phyloP scores from a whole-genome alignment of 768 basidiomycete species.

The Hygrocybe punicea region DNA sequence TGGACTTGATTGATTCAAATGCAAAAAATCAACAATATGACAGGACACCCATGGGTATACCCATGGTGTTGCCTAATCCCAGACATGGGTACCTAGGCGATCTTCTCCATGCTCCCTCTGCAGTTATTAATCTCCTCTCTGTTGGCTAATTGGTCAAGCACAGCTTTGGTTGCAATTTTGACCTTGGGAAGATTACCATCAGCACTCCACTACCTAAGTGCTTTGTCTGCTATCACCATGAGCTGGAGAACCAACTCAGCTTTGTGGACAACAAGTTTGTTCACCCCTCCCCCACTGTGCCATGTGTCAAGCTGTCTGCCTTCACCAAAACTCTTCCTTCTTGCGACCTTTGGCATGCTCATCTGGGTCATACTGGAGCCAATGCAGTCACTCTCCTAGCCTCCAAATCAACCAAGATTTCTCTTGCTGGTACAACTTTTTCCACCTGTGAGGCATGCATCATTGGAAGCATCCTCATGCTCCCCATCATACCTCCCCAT shows the following conservation, averaged over 20 bases:
- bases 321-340: conserved; percentile 4
- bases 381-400: too few species aligned
- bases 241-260: conserved; percentile 1
- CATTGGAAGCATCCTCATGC: conserved; percentile 23
- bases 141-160: conserved; percentile 18
- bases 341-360: conserved; percentile 17
- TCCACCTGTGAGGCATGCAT: conserved; percentile 21
- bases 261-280: conserved; percentile 19
- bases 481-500: not conserved
- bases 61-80: too few species aligned
- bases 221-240: not conserved
- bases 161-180: conserved; percentile 3
- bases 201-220: too few species aligned
- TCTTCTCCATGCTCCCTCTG: not conserved
- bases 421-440: conserved; percentile 7
- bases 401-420: conserved; percentile 15
- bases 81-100: not conserved
- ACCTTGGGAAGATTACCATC: too few species aligned
- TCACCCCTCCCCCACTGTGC: not conserved
- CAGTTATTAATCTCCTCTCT: conserved; percentile 18
- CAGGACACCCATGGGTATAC: too few species aligned
- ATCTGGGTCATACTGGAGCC: too few species aligned
- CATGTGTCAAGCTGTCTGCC: not conserved
- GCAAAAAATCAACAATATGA: too few species aligned
- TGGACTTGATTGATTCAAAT: too few species aligned